phyloP scores from a whole-genome alignment of 805 yeast species.

The Lachancea kluyveri region DNA sequence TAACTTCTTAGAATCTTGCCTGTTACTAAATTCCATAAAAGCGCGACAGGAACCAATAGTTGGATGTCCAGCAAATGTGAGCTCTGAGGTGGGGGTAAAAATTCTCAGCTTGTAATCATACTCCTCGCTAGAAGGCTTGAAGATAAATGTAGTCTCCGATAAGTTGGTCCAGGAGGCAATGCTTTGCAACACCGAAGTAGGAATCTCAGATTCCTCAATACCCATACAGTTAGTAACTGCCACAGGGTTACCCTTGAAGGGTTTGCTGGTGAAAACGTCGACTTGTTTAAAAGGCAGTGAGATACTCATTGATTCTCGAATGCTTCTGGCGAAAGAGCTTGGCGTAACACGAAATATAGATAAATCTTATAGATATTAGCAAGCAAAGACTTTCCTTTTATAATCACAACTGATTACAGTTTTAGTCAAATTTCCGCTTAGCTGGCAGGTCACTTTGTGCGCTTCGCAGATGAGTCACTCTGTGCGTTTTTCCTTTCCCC shows the following conservation, averaged over 20 bases:
- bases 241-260: slow-evolving; percentile 48
- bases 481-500: too few species aligned
- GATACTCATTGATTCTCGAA: slow-evolving; percentile 4
- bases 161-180: slow-evolving; percentile 57
- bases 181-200: slow-evolving; percentile 37
- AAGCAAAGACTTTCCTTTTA: too few species aligned
- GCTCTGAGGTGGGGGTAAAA: slow-evolving; percentile 40
- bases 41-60: slow-evolving; percentile 49
- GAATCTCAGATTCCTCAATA: slow-evolving; percentile 19
- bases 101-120: slow-evolving; percentile 44
- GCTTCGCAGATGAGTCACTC: too few species aligned
- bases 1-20: slow-evolving; percentile 21
- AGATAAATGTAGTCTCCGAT: slow-evolving; percentile 51
- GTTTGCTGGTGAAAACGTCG: slow-evolving; percentile 31
- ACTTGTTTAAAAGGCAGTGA: slow-evolving; percentile 30
- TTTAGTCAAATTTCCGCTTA: too few species aligned
- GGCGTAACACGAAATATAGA: too few species aligned
- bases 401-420: too few species aligned
- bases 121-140: slow-evolving; percentile 32
- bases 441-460: too few species aligned
- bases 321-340: too few species aligned
- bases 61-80: slow-evolving; percentile 64
- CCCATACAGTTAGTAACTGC: slow-evolving; percentile 36
- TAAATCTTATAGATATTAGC: too few species aligned
- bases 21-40: slow-evolving; percentile 33